Conservation (phyloP, 148 eudicot species). For the Spergularia marina region DNA sequence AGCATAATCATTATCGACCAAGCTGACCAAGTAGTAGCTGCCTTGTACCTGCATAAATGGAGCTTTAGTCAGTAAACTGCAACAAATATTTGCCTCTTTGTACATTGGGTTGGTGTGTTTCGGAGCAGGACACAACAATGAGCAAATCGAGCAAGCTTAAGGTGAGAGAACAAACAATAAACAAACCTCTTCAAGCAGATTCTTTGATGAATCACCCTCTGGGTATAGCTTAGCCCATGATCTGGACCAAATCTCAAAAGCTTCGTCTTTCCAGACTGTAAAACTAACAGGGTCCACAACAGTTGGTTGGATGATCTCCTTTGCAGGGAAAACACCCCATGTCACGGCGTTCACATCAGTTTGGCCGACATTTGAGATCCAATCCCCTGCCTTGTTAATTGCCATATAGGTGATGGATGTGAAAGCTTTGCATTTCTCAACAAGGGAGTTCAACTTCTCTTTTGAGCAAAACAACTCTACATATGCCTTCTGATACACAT, state of each 20-base stretch:
- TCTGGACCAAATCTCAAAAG: slow-evolving; percentile 85
- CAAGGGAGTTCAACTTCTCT: slow-evolving; percentile 65
- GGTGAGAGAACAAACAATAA: not conserved
- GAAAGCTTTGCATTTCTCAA: slow-evolving; percentile 65
- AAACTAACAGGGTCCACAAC: slow-evolving; percentile 90
- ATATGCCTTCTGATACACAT: slow-evolving; percentile 91
- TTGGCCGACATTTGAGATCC: slow-evolving; percentile 52
- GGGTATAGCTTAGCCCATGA: slow-evolving; percentile 87
- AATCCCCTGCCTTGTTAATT: slow-evolving; percentile 65
- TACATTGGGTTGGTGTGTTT: not conserved
- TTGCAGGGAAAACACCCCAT: slow-evolving; percentile 92
- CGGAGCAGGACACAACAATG: not conserved
- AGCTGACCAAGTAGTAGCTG: slow-evolving; percentile 48
- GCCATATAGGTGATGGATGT: slow-evolving; percentile 75
- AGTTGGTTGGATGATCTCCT: slow-evolving; percentile 91
- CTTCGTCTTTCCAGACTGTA: slow-evolving; percentile 89
- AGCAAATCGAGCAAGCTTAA: not conserved
- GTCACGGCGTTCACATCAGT: slow-evolving; percentile 84
- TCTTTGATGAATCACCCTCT: slow-evolving; percentile 67
- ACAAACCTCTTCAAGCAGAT: slow-evolving; percentile 65
- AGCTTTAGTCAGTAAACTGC: slow-evolving; percentile 2
- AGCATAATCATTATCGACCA: slow-evolving; percentile 41
- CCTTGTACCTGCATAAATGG: slow-evolving; percentile 35
- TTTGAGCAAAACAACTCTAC: slow-evolving; percentile 84
- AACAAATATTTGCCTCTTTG: not conserved